These are phyloP conservation scores for Pyricularia pennisetigena DNA, from an alignment of 2,329 filamentous ascomycete genomes.

Conservation along the genomic window DNA sequence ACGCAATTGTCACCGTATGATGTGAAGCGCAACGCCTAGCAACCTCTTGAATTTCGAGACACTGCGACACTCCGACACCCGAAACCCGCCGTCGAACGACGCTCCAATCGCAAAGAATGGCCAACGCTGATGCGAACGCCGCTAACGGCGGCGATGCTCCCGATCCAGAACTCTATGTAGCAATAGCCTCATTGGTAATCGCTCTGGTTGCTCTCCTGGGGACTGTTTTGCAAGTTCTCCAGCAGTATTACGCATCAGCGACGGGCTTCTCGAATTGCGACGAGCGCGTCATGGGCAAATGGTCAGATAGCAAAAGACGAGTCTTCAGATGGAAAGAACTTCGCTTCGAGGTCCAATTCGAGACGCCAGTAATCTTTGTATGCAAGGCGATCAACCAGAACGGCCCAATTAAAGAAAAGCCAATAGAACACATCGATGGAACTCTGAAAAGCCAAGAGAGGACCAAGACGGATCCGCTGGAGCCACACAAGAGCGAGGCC, in stretches of 20 bases:
- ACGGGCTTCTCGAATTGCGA: constrained; percentile 38
- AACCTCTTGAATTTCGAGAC: not conserved
- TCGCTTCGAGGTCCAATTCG: constrained; percentile 38
- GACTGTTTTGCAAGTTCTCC: constrained; percentile 35
- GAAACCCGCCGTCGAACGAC: not conserved
- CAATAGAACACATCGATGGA: constrained; percentile 28
- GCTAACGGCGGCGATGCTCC: not conserved
- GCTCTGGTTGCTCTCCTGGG: constrained; percentile 35
- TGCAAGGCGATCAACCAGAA: constrained; percentile 28
- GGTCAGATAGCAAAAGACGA: constrained; percentile 29
- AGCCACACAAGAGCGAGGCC: not conserved
- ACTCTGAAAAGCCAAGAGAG: constrained; percentile 19
- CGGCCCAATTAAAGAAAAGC: constrained; percentile 19
- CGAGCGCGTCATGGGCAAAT: constrained; percentile 35
- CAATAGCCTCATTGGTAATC: constrained; percentile 33
- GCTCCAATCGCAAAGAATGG: not conserved
- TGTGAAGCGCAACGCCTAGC: too few species aligned
- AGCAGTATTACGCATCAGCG: constrained; percentile 40
- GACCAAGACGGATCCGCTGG: not conserved
- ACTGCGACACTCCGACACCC: not conserved
- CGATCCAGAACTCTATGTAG: constrained; percentile 16
- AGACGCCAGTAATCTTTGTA: constrained; percentile 40
- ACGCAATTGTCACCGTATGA: too few species aligned
- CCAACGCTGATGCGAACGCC: not conserved
- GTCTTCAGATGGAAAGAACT: constrained; percentile 31